phyloP scores from a whole-genome alignment of 2,329 filamentous ascomycete genomes.

The Atkinsonella texensis region DNA sequence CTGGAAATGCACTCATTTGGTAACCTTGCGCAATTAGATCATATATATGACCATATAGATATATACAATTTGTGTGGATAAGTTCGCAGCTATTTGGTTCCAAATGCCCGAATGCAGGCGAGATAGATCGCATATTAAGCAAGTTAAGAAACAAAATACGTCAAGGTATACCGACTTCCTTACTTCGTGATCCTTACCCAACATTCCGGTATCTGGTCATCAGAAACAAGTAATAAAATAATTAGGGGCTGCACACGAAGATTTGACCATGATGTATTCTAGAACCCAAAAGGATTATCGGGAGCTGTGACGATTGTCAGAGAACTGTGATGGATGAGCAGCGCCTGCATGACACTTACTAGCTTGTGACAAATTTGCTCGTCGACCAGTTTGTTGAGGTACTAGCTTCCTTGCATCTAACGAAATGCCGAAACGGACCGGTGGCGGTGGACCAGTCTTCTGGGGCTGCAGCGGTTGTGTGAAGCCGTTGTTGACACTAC shows the following conservation, averaged over 20 bases:
- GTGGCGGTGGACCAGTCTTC: conserved; percentile 58
- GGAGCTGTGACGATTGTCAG: conserved; percentile 25
- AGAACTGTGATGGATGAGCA: not conserved
- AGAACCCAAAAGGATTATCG: conserved; percentile 43
- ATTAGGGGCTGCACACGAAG: too few relatives aligned
- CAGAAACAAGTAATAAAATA: not conserved
- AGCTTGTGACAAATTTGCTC: conserved; percentile 85
- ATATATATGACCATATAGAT: not conserved
- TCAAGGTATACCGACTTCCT: not conserved
- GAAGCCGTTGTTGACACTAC: conserved; percentile 38
- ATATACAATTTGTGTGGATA: not conserved
- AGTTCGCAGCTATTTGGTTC: not conserved
- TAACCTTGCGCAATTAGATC: not conserved
- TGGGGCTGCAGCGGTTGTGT: conserved; percentile 35
- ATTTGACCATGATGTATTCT: conserved; percentile 2
- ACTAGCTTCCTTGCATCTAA: conserved; percentile 62
- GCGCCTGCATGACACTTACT: conserved; percentile 50
- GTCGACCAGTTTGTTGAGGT: conserved; percentile 76
- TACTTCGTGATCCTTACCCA: not conserved
- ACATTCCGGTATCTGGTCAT: not conserved
- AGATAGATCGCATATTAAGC: not conserved
- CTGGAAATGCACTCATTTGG: not conserved
- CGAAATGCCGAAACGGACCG: conserved; percentile 77
- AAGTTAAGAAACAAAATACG: not conserved
- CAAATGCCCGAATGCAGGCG: too few relatives aligned